A percentile compares a stretch with the other conserved stretches of the same genome.
phyloP scores from a whole-genome alignment of 1,284 basidiomycete species.

The Paramarasmius palmivorus region DNA sequence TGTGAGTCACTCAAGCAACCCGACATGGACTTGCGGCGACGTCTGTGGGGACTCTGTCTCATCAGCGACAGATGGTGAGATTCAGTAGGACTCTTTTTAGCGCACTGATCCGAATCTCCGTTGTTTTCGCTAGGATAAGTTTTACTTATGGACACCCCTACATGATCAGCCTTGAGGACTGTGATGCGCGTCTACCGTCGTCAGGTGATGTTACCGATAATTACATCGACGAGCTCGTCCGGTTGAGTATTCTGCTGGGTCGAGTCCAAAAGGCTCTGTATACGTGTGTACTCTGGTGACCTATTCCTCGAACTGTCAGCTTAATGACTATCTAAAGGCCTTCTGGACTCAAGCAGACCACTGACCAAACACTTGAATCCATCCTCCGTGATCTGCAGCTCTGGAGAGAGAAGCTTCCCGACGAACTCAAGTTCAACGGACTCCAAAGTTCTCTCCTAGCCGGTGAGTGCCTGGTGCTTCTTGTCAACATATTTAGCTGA shows the following conservation, averaged over 20 bases:
- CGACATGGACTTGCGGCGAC: constrained; percentile 77
- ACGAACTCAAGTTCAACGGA: constrained; percentile 74
- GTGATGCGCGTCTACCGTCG: constrained; percentile 86
- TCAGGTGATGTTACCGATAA: constrained; percentile 71
- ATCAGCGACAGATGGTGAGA: constrained; percentile 88
- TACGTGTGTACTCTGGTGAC: constrained; percentile 45
- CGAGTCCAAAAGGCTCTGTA: constrained; percentile 90
- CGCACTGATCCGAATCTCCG: constrained; percentile 15
- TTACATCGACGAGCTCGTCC: constrained; percentile 85
- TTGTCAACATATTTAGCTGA: not conserved
- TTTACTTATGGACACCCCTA: constrained; percentile 83
- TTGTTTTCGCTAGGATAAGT: constrained; percentile 55
- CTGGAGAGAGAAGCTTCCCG: constrained; percentile 79
- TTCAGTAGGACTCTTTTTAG: constrained; percentile 6
- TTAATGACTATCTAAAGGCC: constrained; percentile 52
- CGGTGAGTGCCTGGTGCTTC: constrained; percentile 47
- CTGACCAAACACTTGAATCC: constrained; percentile 71
- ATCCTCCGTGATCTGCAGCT: constrained; percentile 75
- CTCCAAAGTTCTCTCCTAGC: constrained; percentile 58
- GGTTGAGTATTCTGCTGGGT: constrained; percentile 85
- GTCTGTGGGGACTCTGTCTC: constrained; percentile 90
- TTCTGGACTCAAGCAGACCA: constrained; percentile 81
- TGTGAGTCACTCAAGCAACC: constrained; percentile 76
- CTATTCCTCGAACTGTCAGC: constrained; percentile 9
- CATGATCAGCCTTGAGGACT: constrained; percentile 92